phyloP scores from a whole-genome alignment of 2,329 filamentous ascomycete genomes.

The Trichothecium sympodiale region DNA sequence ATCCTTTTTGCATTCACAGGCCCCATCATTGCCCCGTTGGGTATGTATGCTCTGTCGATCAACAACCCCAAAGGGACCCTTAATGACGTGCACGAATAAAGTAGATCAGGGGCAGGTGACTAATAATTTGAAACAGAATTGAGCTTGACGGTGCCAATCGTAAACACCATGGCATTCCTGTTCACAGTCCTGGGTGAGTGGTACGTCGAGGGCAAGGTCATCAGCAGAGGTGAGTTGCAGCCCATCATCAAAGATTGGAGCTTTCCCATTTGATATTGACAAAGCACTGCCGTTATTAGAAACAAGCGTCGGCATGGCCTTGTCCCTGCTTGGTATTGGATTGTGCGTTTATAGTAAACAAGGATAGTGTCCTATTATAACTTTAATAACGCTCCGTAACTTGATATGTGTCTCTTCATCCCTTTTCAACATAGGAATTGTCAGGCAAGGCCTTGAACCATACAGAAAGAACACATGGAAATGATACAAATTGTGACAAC shows the following conservation, averaged over 20 bases:
- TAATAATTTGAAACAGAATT: conserved; percentile 50
- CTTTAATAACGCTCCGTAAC: no score
- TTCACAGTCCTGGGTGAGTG: conserved; percentile 93
- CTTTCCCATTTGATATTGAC: background rate
- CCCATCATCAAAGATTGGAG: no score
- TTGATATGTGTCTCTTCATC: no score
- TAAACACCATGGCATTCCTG: conserved; percentile 88
- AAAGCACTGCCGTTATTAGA: conserved; percentile 33
- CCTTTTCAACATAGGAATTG: no score
- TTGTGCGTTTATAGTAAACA: conserved; percentile 66
- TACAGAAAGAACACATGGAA: no score
- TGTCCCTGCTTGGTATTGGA: conserved; percentile 71
- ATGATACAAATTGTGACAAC: no score
- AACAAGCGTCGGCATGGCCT: conserved; percentile 70
- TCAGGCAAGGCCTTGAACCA: no score
- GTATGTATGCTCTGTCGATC: no score
- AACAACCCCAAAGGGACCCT: no score
- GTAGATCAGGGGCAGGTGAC: no score
- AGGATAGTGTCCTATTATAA: no score
- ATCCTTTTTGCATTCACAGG: background rate
- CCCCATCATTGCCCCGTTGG: background rate
- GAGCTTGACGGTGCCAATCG: conserved; percentile 87
- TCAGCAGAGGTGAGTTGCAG: conserved; percentile 56
- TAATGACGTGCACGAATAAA: no score
- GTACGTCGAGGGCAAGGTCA: conserved; percentile 88